Percentiles rank a stretch among this genome's conserved stretches.
Evolutionary conservation across 2,329 filamentous ascomycete species (phyloP).

Genomic region (Scedosporium dehoogii): DNA sequence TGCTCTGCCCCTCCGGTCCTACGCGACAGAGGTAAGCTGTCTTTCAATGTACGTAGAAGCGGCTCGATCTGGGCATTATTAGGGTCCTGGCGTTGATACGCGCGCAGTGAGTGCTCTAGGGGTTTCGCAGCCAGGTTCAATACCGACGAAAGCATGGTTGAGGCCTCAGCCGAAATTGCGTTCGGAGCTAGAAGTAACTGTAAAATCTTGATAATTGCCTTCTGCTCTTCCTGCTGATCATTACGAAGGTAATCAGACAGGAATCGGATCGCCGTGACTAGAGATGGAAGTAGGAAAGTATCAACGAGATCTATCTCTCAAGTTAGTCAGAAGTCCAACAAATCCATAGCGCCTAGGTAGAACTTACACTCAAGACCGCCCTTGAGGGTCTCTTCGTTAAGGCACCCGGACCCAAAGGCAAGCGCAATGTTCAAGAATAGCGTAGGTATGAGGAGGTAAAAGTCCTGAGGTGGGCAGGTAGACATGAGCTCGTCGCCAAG

Average conservation of each 20-base stretch:
- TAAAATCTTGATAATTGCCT: slow-evolving; percentile 60
- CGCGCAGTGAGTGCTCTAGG: slow-evolving; percentile 56
- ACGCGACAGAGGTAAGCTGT: slow-evolving; percentile 46
- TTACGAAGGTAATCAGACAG: slow-evolving; percentile 61
- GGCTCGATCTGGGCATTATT: slow-evolving; percentile 60
- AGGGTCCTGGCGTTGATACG: slow-evolving; percentile 56
- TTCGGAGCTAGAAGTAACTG: slow-evolving; percentile 62
- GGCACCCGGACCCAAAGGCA: slow-evolving; percentile 53
- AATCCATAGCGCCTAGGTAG: slow-evolving; percentile 2
- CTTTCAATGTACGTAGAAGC: slow-evolving; percentile 54
- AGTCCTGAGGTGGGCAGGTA: slow-evolving; percentile 71
- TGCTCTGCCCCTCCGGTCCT: slow-evolving; percentile 53
- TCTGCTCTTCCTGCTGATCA: slow-evolving; percentile 52
- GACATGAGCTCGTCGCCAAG: slow-evolving; percentile 74
- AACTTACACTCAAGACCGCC: slow-evolving; percentile 64
- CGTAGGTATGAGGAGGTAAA: slow-evolving; percentile 68
- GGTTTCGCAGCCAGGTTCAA: slow-evolving; percentile 62
- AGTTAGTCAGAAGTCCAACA: background rate
- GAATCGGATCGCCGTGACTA: slow-evolving; percentile 64
- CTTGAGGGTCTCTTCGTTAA: slow-evolving; percentile 62
- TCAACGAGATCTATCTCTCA: slow-evolving; percentile 55
- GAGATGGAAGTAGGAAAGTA: slow-evolving; percentile 68
- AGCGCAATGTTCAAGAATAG: slow-evolving; percentile 67
- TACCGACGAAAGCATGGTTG: slow-evolving; percentile 59
- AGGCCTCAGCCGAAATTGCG: slow-evolving; percentile 62